phyloP scores from a whole-genome alignment of 257 asterid genomes.

The Fraxinus pennsylvanica region DNA sequence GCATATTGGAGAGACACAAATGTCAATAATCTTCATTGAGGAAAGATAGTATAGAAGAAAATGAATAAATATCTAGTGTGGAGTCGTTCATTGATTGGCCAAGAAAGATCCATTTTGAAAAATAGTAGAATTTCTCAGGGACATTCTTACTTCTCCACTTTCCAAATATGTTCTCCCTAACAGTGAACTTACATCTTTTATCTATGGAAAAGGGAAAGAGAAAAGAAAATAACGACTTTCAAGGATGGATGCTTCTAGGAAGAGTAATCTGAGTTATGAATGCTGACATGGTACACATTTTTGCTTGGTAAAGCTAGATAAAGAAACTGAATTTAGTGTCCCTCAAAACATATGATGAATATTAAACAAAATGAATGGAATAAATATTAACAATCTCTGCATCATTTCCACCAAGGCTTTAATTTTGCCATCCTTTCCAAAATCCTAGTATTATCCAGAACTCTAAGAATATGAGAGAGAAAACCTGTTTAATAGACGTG shows the following conservation, averaged over 20 bases:
- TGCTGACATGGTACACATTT: neutral
- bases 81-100: neutral
- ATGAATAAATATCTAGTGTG: neutral
- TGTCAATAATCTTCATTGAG: neutral
- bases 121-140: neutral
- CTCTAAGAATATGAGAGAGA: neutral
- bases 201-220: neutral
- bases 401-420: neutral
- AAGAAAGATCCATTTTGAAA: neutral
- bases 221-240: neutral
- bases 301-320: neutral
- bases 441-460: neutral
- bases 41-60: neutral
- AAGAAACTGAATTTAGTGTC: neutral
- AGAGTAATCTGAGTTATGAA: neutral
- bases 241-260: neutral
- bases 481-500: neutral
- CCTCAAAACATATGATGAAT: neutral
- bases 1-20: neutral
- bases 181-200: neutral
- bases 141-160: neutral
- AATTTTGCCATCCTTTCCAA: neutral
- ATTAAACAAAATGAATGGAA: neutral
- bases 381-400: neutral
- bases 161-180: neutral